Evolutionary conservation across 495 filamentous ascomycete genomes (phyloP).

Genomic region (Penicillium bovifimosum): DNA sequence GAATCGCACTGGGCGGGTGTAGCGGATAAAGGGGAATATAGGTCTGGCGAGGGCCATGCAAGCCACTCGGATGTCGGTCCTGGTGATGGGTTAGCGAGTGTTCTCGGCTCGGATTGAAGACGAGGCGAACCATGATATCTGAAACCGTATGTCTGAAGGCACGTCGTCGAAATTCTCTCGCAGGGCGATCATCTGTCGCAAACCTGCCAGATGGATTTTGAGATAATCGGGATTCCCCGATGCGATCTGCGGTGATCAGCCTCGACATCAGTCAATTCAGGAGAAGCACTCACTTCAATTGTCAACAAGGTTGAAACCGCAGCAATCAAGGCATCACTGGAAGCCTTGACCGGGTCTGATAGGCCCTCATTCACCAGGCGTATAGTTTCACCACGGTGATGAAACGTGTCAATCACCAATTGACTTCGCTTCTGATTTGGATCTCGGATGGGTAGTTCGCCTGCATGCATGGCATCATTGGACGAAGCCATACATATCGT

Average conservation of each 20-base stretch:
- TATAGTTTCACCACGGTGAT: conserved; percentile 45
- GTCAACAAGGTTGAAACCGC: conserved; percentile 43
- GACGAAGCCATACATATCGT: conserved; percentile 41
- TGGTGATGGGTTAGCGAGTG: conserved; percentile 14
- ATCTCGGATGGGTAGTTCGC: conserved; percentile 37
- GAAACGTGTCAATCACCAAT: conserved; percentile 40
- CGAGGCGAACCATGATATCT: conserved; percentile 40
- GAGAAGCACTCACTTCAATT: conserved; percentile 35
- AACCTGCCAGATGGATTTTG: conserved; percentile 43
- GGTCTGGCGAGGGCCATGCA: conserved; percentile 42
- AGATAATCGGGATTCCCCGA: conserved; percentile 43
- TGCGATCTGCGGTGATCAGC: conserved; percentile 30
- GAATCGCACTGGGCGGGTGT: conserved; percentile 31
- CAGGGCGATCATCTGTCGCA: conserved; percentile 44
- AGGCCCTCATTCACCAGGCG: conserved; percentile 41
- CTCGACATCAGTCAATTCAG: not conserved
- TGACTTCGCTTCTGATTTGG: conserved; percentile 30
- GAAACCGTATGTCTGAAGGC: conserved; percentile 37
- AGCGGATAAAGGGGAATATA: conserved; percentile 43
- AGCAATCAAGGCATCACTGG: conserved; percentile 43
- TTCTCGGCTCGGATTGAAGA: not conserved
- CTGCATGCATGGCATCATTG: conserved; percentile 34
- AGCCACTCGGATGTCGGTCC: conserved; percentile 45
- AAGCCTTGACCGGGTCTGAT: conserved; percentile 38
- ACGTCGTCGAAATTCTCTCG: conserved; percentile 41